These are phyloP conservation scores for Cryphonectria parasitica DNA, from an alignment of 2,329 filamentous ascomycete genomes.

Conservation along the genomic window DNA sequence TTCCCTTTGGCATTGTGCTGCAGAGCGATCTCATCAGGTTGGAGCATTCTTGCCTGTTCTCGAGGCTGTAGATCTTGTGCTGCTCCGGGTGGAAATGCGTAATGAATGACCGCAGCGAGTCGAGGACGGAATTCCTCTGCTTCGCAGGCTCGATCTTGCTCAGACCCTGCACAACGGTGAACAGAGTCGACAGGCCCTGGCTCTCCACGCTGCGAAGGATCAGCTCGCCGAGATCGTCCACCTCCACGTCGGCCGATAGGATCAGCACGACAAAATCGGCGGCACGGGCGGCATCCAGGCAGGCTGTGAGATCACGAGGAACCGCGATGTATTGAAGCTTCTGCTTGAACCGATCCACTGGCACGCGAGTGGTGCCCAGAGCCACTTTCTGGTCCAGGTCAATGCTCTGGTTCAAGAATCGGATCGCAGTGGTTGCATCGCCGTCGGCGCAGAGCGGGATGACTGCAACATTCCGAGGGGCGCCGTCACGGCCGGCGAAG, in stretches of 20 bases:
- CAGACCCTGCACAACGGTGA: conserved; percentile 80
- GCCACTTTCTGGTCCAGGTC: conserved; percentile 72
- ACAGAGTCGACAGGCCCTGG: conserved; percentile 92
- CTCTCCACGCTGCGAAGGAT: conserved; percentile 87
- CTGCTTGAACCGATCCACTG: conserved; percentile 92
- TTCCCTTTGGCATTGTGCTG: conserved; percentile 87
- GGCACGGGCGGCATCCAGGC: conserved; percentile 82
- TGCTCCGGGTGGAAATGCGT: conserved; percentile 92
- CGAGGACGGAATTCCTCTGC: conserved; percentile 73
- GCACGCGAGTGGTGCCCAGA: conserved; percentile 64
- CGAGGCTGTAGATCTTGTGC: conserved; percentile 87
- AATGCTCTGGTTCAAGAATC: conserved; percentile 74
- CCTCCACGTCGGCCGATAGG: conserved; percentile 79
- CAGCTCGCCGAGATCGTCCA: conserved; percentile 82
- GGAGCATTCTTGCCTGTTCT: conserved; percentile 86
- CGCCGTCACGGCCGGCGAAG: conserved; percentile 85
- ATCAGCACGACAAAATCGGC: conserved; percentile 92
- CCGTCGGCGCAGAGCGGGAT: conserved; percentile 79
- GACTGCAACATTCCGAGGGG: conserved; percentile 85
- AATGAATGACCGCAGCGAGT: conserved; percentile 89
- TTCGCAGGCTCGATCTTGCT: conserved; percentile 80
- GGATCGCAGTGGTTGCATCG: conserved; percentile 69
- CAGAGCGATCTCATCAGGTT: conserved; percentile 91
- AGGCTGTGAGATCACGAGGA: conserved; percentile 73
- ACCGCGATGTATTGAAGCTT: conserved; percentile 84